These are phyloP conservation scores for Fraxinus anomala DNA, from an alignment of 257 asterid genomes.

Conservation along the genomic window DNA sequence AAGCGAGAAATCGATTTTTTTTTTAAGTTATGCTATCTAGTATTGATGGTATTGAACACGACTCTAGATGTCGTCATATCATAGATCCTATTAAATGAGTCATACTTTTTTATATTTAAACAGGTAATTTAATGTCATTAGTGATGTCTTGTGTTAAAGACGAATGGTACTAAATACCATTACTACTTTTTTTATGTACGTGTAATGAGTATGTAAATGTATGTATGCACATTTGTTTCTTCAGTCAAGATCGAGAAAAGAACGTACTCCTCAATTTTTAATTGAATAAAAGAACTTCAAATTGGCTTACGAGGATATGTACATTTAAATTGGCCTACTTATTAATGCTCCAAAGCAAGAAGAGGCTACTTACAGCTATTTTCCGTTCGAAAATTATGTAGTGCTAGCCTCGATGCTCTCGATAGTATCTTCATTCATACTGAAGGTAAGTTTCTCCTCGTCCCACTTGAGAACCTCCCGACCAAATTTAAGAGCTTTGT, in stretches of 20 bases:
- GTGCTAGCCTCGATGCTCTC: conserved; percentile 70
- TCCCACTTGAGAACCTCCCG: conserved; percentile 79
- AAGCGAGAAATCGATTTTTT: neutral
- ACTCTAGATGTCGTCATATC: no score
- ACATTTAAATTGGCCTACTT: conserved; percentile 3
- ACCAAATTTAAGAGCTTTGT: conserved; percentile 57
- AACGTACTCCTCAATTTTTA: neutral
- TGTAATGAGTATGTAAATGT: neutral
- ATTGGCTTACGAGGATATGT: conserved; percentile 10
- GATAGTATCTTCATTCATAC: conserved; percentile 49
- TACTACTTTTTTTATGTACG: neutral
- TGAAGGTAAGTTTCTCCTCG: conserved; percentile 42
- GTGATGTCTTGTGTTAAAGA: no score
- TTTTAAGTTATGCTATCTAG: neutral
- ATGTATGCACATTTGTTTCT: neutral
- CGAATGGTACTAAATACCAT: no score
- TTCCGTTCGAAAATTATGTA: conserved; percentile 24
- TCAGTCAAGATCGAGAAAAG: neutral
- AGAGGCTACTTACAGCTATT: neutral
- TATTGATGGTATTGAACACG: no score
- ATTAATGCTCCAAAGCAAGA: no score
- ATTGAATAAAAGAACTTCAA: conserved; percentile 31
- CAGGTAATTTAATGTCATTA: no score
- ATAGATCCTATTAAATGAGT: no score
- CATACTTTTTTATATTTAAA: no score